Base-by-base conservation (phyloP, 1,284 basidiomycete species). In the Tylopilus sp. region DNA sequence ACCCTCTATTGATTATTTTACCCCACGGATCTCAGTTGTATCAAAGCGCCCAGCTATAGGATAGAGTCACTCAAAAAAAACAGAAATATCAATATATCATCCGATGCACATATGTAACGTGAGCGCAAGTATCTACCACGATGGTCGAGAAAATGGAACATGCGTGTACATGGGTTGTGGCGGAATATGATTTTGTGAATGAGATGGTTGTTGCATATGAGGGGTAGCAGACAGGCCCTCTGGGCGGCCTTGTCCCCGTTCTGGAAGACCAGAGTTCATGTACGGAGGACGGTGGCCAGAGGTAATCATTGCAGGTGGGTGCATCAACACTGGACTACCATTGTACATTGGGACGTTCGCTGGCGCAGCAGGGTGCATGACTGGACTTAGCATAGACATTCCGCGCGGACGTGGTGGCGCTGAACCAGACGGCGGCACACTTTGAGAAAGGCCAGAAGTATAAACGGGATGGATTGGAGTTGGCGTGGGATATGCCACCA, bases 241-340 rank as follows among this genome's bases (percentile, higher is more conserved):
- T 39, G 78, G 42, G 27, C 79, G 77, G 19, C 59, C 75, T 60
- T 78, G 79, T 59, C 74, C 69, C 29, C 77, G 78, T 53, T 78
- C 75, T 53, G 70, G 57, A 21, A 70, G 74, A 41, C 70, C 67
- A 55, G 77, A 62, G 35, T 71, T 72, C 72, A 78, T 75, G 52
- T 76, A 78, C 6, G 77, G 70, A 23, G 78, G 76, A 41, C 79
- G 79, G 34, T 70, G 79, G 12, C 71, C 71, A 39, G 78, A 29
- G n/a, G 76, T 41, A 57, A 81, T 70, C 72, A 85, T 83, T 52
- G 80, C 75, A 33, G 83, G 81, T 16, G 88, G 80, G 71, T 87
- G 90, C 82, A 92, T 85, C 76, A 92, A 78, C 42, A 89, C 87
- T 16, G 91, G 91, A 74, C 90, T 92, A 42, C 84, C 82, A 12